Conservation (phyloP, 768 basidiomycete species). For the Tylopilus felleus region DNA sequence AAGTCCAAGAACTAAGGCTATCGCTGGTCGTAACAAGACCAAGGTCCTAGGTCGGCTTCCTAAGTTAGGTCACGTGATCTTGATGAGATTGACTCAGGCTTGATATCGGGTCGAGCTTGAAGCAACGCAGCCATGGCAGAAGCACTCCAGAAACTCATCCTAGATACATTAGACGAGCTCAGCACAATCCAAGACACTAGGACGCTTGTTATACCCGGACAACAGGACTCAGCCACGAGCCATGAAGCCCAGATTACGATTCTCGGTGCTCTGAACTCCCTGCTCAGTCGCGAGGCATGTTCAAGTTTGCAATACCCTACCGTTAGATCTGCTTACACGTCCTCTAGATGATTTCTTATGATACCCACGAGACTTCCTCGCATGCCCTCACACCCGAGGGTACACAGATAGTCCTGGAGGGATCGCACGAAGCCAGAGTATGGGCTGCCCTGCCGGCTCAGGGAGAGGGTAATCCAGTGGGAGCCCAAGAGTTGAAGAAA, state of each 20-base stretch:
- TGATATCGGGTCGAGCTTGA: background rate
- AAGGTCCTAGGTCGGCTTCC: no score
- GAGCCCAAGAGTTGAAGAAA: slow-evolving; percentile 65
- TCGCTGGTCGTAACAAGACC: no score
- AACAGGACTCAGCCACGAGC: slow-evolving; percentile 51
- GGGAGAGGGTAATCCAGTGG: slow-evolving; percentile 66
- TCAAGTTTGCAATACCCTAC: background rate
- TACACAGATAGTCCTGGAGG: slow-evolving; percentile 65
- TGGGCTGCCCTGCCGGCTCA: slow-evolving; percentile 79
- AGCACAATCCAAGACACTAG: slow-evolving; percentile 66
- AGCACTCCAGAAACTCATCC: slow-evolving; percentile 71
- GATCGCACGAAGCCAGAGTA: slow-evolving; percentile 94
- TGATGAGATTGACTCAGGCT: slow-evolving; percentile 18
- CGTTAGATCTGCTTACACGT: slow-evolving; percentile 12
- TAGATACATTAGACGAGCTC: slow-evolving; percentile 63
- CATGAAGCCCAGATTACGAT: slow-evolving; percentile 81
- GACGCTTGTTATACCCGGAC: slow-evolving; percentile 61
- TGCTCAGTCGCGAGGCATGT: slow-evolving; percentile 79
- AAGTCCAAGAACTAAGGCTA: no score
- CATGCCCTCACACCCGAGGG: slow-evolving; percentile 85
- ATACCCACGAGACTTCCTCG: slow-evolving; percentile 69
- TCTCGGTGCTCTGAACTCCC: slow-evolving; percentile 88
- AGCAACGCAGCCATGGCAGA: slow-evolving; percentile 56
- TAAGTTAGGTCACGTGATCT: slow-evolving; percentile 12
- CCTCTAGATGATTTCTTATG: slow-evolving; percentile 76